phyloP scores from a whole-genome alignment of 2,329 filamentous ascomycete genomes.

The Amylocarpus encephaloides region DNA sequence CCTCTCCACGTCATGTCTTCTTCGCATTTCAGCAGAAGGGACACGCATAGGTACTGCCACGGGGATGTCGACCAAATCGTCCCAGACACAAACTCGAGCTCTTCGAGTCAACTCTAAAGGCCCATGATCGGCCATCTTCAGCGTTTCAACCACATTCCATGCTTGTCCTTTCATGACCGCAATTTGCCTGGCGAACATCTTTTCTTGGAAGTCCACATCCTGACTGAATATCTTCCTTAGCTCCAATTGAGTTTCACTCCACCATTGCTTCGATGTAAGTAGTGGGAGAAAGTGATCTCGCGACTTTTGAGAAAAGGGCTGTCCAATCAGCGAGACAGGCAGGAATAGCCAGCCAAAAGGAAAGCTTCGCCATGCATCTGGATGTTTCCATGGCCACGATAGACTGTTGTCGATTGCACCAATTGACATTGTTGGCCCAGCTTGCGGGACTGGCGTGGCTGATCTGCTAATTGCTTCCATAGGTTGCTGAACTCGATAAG shows the following conservation, averaged over 20 bases:
- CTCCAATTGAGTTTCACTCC: slow-evolving; percentile 86
- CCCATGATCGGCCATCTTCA: slow-evolving; percentile 88
- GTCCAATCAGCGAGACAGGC: slow-evolving; percentile 90
- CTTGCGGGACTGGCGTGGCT: slow-evolving; percentile 30
- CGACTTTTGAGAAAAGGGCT: slow-evolving; percentile 91
- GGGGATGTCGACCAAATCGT: slow-evolving; percentile 92
- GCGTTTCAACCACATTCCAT: slow-evolving; percentile 97
- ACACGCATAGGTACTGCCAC: slow-evolving; percentile 85
- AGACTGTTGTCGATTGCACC: slow-evolving; percentile 97
- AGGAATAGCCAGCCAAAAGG: slow-evolving; percentile 98
- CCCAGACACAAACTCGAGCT: slow-evolving; percentile 93
- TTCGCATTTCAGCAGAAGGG: slow-evolving; percentile 77
- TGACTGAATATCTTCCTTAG: slow-evolving; percentile 83
- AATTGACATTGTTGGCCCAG: slow-evolving; percentile 55
- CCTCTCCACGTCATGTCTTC: slow-evolving; percentile 48
- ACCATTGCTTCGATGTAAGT: slow-evolving; percentile 92
- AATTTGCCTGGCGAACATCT: slow-evolving; percentile 98
- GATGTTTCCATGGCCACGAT: slow-evolving; percentile 71
- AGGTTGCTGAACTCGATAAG: slow-evolving; percentile 72
- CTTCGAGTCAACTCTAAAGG: slow-evolving; percentile 87
- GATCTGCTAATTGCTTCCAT: slow-evolving; percentile 67
- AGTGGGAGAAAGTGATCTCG: slow-evolving; percentile 93
- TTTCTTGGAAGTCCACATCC: slow-evolving; percentile 93
- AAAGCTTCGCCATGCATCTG: slow-evolving; percentile 79
- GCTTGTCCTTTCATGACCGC: slow-evolving; percentile 99